Base-by-base conservation (phyloP, 176 grass and related monocot genomes). In the Paspalum notatum region DNA sequence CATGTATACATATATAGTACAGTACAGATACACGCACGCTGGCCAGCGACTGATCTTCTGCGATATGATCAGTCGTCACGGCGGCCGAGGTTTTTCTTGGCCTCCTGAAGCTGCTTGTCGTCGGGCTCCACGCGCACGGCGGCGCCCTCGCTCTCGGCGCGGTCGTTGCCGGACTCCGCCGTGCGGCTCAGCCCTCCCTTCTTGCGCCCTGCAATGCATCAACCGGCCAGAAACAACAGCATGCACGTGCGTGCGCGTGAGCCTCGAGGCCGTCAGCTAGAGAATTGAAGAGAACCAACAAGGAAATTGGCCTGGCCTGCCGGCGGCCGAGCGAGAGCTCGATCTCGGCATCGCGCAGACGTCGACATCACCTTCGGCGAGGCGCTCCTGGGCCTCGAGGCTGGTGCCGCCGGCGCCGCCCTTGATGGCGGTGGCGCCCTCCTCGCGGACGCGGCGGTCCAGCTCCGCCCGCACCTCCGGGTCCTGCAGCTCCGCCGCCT, bases 311-410 rank as follows among this genome's bases (percentile, higher is more conserved):
- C n/a, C n/a, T n/a, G n/a, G n/a, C n/a, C n/a, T n/a, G n/a, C n/a
- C n/a, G n/a, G n/a, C n/a, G n/a, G n/a, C n/a, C n/a, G n/a, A n/a
- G n/a, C n/a, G n/a, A n/a, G n/a, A n/a, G n/a, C n/a, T n/a, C n/a
- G n/a, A n/a, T n/a, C n/a, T n/a, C n/a, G n/a, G n/a, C n/a, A n/a
- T n/a, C n/a, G n/a, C n/a, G n/a, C n/a, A n/a, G n/a, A n/a, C n/a
- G n/a, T n/a, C n/a, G n/a, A n/a, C 32, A 52, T 16, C 17, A 63
- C 51, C 77, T 82, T 82, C 78, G 3, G 71, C 85, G 21, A 87
- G 85, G 78, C 78, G 78, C 78, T 87, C 78, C 85, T 82, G 78
- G 21, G 85, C 44, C 14, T 76, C 71, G 12, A 87, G 79, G 72
- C 12, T 40, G 54, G 42, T 82, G 51, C 79, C 72, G 46, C 79